A percentile compares a stretch with the other conserved stretches of the same genome.
These are phyloP conservation scores for Acidiella bohemica DNA, from an alignment of 495 filamentous ascomycete species.

Conservation along the genomic window DNA sequence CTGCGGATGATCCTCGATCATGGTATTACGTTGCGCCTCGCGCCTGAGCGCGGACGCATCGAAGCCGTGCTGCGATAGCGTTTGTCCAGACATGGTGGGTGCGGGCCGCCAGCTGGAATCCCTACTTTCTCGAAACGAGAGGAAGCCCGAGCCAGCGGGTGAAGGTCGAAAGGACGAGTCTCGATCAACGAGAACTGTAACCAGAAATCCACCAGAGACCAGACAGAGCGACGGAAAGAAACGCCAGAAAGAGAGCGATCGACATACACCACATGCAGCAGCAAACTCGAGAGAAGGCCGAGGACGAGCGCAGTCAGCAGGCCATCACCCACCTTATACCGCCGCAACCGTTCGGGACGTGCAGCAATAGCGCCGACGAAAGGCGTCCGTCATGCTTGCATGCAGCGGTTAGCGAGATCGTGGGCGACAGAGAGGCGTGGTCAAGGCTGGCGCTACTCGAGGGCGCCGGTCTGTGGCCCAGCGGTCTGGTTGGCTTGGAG, in stretches of 20 bases:
- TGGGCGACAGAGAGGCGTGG: conserved; percentile 2
- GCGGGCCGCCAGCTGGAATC: conserved; percentile 11
- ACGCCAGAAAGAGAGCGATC: conserved; percentile 5
- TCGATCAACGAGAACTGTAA: conserved; percentile 30
- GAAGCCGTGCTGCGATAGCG: conserved; percentile 31
- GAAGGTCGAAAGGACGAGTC: conserved; percentile 13
- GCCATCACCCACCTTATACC: conserved; percentile 12
- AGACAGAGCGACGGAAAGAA: no score
- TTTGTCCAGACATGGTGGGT: conserved; percentile 48
- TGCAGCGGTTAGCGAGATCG: conserved; percentile 12
- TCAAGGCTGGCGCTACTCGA: conserved; percentile 12
- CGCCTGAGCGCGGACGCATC: conserved; percentile 45
- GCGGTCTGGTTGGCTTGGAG: conserved; percentile 11
- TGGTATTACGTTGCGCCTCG: conserved; percentile 16
- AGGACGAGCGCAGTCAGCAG: conserved; percentile 1
- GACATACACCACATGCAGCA: no score
- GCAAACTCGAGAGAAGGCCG: no score
- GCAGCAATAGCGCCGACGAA: no score
- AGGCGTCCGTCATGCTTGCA: no score
- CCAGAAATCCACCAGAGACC: no score
- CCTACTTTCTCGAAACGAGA: conserved; percentile 19
- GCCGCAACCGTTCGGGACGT: background rate
- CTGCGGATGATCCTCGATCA: conserved; percentile 24
- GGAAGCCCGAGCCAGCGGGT: conserved; percentile 6
- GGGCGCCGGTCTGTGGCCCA: conserved; percentile 1